These are phyloP conservation scores for Leccinum olivaceopallidum DNA, from an alignment of 768 basidiomycete genomes.

Conservation along the genomic window DNA sequence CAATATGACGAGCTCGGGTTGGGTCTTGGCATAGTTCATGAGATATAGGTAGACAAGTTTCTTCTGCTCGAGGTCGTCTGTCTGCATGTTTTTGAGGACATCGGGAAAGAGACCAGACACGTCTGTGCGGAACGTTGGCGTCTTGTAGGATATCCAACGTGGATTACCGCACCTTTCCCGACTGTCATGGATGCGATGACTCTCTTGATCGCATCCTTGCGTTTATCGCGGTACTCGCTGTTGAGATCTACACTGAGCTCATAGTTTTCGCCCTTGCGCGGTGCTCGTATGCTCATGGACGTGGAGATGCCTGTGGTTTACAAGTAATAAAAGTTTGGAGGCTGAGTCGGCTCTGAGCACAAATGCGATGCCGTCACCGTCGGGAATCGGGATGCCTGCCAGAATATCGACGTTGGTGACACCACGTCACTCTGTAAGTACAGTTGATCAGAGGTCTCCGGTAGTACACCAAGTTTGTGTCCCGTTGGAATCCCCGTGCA, in stretches of 20 bases:
- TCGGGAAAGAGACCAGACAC: constrained; percentile 96
- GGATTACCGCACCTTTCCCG: constrained; percentile 74
- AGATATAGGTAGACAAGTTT: constrained; percentile 99
- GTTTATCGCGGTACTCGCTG: constrained; percentile 91
- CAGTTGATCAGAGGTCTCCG: too few species aligned
- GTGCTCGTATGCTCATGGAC: constrained; percentile 52
- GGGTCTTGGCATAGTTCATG: constrained; percentile 99
- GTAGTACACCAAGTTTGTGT: too few species aligned
- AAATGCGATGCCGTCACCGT: too few species aligned
- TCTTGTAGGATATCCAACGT: constrained; percentile 4
- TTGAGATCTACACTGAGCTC: constrained; percentile 97
- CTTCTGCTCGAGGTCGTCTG: constrained; percentile 99
- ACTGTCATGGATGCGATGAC: constrained; percentile 99
- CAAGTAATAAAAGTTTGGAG: neutral
- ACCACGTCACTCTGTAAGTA: too few species aligned
- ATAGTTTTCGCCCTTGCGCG: constrained; percentile 89
- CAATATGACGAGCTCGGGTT: constrained; percentile 97
- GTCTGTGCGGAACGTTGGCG: constrained; percentile 43
- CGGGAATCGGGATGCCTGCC: too few species aligned
- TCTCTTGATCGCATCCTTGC: constrained; percentile 98
- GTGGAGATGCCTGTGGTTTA: constrained; percentile 7
- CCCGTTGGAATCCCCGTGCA: too few species aligned
- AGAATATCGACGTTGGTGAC: too few species aligned
- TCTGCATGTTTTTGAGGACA: constrained; percentile 99
- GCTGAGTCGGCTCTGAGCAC: neutral